Base-by-base conservation (phyloP, 768 basidiomycete genomes). In the Mycena floridula region DNA sequence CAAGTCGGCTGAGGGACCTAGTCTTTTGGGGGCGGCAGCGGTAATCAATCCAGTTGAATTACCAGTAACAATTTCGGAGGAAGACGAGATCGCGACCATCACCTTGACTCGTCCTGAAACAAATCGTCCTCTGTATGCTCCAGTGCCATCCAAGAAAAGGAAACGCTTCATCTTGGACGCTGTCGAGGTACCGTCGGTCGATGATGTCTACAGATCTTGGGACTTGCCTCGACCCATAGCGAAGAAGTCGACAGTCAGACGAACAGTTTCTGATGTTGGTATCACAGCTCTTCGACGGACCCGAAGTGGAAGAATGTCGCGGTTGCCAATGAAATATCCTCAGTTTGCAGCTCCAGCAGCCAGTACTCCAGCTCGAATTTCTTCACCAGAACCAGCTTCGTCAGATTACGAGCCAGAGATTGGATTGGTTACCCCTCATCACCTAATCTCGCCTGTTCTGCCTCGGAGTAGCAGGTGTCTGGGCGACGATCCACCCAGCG, bases 381-480 rank as follows among this genome's bases (percentile, higher is more conserved):
- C 38, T 5, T 16, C 2, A 39, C 23, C 38, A 24, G 26, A 48
- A 1, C 62, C 72, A 42, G 56, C 66, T 11, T 78, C 79, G 3
- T 85, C 83, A 3, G 84, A 86, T 51, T 82, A 88, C 46, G 81
- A 85, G 49, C 73, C 72, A 0, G 69, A 71, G 48, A 47, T 77
- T 22, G 82, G 82, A 0, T 81, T 84, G 58, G 79, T 85, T 15
- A 85, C 81, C 0, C 82, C 84, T n/a, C 74, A 75, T 48, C 79
- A 80, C 52, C 59, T 86, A 25, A 74, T 78, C 28, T 88, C 84
- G 7, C 82, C 84, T 5, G 70, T 67, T 18, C 60, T 74, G 32
- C 76, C 69, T 26, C 70, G 73, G 30, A 50, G 62, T 48, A 43
- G 25, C 49, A 46, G 16, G 59, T 35, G 25, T n/a, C 39, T 43